Conservation (phyloP, 805 yeast species). For the Ogataea naganishii region DNA sequence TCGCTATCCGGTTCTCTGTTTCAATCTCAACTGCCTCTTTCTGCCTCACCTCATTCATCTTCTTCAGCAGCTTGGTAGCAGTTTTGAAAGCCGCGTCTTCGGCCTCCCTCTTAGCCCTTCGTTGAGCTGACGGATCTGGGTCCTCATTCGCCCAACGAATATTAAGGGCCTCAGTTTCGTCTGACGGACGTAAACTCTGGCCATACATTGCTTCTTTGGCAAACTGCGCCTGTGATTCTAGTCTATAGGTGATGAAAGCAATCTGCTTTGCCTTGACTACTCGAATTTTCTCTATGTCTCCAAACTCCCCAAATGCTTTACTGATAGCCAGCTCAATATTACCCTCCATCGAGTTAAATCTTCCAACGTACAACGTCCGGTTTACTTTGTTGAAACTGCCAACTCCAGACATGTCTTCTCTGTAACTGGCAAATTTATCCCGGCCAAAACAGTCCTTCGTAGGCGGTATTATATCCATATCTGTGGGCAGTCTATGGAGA, state of each 20-base stretch:
- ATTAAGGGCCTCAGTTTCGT: slow-evolving; percentile 55
- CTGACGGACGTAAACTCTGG: slow-evolving; percentile 45
- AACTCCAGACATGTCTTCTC: slow-evolving; percentile 93
- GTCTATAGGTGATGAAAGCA: slow-evolving; percentile 67
- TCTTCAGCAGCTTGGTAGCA: slow-evolving; percentile 34
- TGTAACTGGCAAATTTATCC: slow-evolving; percentile 69
- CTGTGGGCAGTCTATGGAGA: slow-evolving; percentile 67
- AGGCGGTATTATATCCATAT: slow-evolving; percentile 46
- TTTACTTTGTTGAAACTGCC: slow-evolving; percentile 71
- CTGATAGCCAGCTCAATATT: slow-evolving; percentile 31
- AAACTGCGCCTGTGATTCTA: slow-evolving; percentile 79
- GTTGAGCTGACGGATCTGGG: slow-evolving; percentile 63
- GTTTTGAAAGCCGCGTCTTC: slow-evolving; percentile 48
- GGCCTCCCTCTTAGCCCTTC: slow-evolving; percentile 35
- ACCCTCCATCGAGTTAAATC: slow-evolving; percentile 31
- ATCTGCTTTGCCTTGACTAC: slow-evolving; percentile 55
- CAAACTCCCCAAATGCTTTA: slow-evolving; percentile 63
- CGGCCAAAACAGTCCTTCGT: slow-evolving; percentile 90
- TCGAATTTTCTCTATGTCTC: slow-evolving; percentile 60
- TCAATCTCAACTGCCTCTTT: slow-evolving; percentile 18
- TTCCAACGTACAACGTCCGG: slow-evolving; percentile 68
- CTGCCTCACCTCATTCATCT: slow-evolving; percentile 20
- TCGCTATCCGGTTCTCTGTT: slow-evolving; percentile 11
- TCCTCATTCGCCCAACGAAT: slow-evolving; percentile 89
- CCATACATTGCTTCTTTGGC: slow-evolving; percentile 92